These are phyloP conservation scores for Ophiobolus disseminans DNA, from an alignment of 2,329 filamentous ascomycete genomes.

Conservation along the genomic window DNA sequence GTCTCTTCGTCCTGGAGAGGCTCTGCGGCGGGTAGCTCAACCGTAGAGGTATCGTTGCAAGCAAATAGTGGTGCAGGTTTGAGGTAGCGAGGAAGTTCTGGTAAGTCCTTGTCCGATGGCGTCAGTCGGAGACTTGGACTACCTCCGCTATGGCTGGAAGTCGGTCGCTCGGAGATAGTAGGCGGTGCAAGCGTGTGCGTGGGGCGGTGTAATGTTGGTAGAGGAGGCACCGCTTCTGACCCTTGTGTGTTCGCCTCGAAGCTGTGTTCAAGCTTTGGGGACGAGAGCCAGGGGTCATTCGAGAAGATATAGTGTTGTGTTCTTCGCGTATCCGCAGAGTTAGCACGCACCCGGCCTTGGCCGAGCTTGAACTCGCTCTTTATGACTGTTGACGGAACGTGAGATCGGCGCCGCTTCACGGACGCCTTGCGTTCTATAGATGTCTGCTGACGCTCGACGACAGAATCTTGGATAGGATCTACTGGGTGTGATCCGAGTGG, in stretches of 20 bases:
- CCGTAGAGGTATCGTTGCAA: slow-evolving; percentile 18
- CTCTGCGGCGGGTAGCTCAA: slow-evolving; percentile 14
- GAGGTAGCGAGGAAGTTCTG: slow-evolving; percentile 39
- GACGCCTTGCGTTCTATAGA: slow-evolving; percentile 11
- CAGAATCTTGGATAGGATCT: slow-evolving; percentile 21
- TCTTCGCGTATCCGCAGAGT: slow-evolving; percentile 38
- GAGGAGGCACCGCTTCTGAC: slow-evolving; percentile 21
- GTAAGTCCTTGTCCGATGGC: slow-evolving; percentile 38
- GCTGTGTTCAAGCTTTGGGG: slow-evolving; percentile 25
- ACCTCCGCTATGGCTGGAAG: slow-evolving; percentile 36
- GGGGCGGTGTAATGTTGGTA: slow-evolving; percentile 32
- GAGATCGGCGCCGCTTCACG: slow-evolving; percentile 28
- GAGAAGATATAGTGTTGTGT: slow-evolving; percentile 34
- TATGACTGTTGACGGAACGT: slow-evolving; percentile 23
- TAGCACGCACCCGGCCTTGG: slow-evolving; percentile 33
- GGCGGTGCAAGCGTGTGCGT: slow-evolving; percentile 20
- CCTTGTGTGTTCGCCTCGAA: slow-evolving; percentile 18
- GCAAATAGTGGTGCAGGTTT: slow-evolving; percentile 40
- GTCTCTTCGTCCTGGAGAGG: slow-evolving; percentile 9
- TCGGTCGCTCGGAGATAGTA: slow-evolving; percentile 29
- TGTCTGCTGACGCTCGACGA: slow-evolving; percentile 20
- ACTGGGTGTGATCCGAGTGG: slow-evolving; percentile 46
- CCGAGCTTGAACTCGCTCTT: slow-evolving; percentile 21
- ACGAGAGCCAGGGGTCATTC: slow-evolving; percentile 38
- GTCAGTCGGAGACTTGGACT: slow-evolving; percentile 21